Conservation (phyloP, 106 monocot genomes). For the Acorus calamus region DNA sequence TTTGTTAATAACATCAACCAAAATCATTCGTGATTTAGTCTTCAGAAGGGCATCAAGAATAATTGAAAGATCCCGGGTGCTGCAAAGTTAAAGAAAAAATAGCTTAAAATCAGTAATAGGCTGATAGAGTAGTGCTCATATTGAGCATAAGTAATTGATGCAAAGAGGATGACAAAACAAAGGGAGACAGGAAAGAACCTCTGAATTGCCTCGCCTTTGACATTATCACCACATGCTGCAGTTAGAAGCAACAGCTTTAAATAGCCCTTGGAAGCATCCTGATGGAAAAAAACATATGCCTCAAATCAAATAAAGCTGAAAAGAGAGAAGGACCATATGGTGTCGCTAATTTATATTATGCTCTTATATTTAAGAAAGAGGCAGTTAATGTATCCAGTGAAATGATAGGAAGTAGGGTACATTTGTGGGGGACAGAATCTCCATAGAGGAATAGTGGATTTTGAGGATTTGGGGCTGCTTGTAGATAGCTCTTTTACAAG, state of each 20-base stretch:
- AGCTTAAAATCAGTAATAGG: not conserved
- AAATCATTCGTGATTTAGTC: slow-evolving; percentile 71
- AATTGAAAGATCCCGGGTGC: slow-evolving; percentile 80
- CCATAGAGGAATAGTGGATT: too few relatives aligned
- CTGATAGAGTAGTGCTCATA: not conserved
- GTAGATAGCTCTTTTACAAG: too few relatives aligned
- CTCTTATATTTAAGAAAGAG: too few relatives aligned
- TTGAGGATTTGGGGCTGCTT: too few relatives aligned
- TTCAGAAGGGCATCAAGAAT: slow-evolving; percentile 95
- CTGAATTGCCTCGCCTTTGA: slow-evolving; percentile 48
- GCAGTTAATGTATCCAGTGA: too few relatives aligned
- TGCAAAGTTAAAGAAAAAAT: slow-evolving; percentile 22
- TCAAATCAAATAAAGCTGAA: not conserved
- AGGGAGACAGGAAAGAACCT: slow-evolving; percentile 32
- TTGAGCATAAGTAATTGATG: too few relatives aligned
- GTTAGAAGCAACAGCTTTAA: slow-evolving; percentile 93
- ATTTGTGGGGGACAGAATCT: too few relatives aligned
- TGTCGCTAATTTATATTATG: too few relatives aligned
- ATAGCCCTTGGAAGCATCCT: slow-evolving; percentile 91
- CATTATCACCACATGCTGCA: slow-evolving; percentile 65
- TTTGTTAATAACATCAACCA: slow-evolving; percentile 78
- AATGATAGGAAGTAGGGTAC: too few relatives aligned
- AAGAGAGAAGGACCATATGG: not conserved
- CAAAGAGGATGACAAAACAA: too few relatives aligned
- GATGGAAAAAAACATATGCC: slow-evolving; percentile 5